Evolutionary conservation across 768 basidiomycete genomes (phyloP).

Genomic region (Psilocybe azurescens): DNA sequence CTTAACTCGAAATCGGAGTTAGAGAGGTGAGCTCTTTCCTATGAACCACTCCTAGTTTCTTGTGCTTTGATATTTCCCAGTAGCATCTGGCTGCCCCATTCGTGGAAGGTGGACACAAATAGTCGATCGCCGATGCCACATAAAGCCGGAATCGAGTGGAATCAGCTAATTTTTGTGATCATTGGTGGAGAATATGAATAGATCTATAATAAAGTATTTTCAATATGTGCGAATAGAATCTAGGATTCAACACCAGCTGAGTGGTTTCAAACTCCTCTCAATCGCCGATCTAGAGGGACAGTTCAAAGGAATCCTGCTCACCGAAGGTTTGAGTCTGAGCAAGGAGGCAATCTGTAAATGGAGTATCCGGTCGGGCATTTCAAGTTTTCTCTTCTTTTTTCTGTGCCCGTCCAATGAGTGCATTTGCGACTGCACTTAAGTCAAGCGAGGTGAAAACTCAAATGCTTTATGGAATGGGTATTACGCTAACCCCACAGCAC

Average conservation of each 20-base stretch:
- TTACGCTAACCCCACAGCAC: too few species aligned
- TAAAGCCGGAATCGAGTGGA: too few species aligned
- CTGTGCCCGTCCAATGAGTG: too few species aligned
- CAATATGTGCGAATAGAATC: too few species aligned
- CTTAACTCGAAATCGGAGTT: slow-evolving; percentile 24
- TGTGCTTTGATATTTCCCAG: neutral
- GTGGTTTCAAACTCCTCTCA: neutral
- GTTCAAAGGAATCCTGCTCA: neutral
- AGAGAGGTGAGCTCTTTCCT: slow-evolving; percentile 39
- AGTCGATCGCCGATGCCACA: too few species aligned
- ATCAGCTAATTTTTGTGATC: too few species aligned
- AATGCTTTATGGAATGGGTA: too few species aligned
- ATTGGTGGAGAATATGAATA: neutral
- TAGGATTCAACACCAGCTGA: neutral
- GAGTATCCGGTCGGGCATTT: too few species aligned
- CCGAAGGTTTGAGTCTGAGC: neutral
- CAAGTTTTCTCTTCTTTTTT: too few species aligned
- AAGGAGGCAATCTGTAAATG: neutral
- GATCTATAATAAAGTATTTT: neutral
- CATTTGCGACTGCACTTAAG: too few species aligned
- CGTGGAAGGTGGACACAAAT: neutral
- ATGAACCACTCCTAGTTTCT: neutral
- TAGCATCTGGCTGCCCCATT: neutral
- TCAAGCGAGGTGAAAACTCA: too few species aligned
- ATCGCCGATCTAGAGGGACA: neutral